Conservation (phyloP, 2,329 filamentous ascomycete species). For the Neofusicoccum sp. region DNA sequence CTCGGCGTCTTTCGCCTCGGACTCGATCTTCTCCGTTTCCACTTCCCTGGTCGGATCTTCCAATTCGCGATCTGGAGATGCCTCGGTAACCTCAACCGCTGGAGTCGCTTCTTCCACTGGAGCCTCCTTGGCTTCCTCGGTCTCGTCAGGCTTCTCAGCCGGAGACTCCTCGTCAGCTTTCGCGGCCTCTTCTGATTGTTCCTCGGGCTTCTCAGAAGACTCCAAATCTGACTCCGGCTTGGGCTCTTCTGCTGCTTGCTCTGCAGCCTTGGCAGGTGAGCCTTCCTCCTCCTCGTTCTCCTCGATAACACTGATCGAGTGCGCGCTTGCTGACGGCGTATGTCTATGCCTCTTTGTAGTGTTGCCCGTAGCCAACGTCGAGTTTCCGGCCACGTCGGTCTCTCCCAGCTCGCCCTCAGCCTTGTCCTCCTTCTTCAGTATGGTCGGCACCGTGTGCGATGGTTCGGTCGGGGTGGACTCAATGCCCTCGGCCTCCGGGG, state of each 20-base stretch:
- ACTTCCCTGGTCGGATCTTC: not conserved
- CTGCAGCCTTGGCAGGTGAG: conserved; percentile 20
- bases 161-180: conserved; percentile 9
- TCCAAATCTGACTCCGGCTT: conserved; percentile 21
- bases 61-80: not conserved
- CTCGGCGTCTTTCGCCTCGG: conserved; percentile 1
- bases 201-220: conserved; percentile 23
- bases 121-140: not conserved
- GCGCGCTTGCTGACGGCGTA: conserved; percentile 73
- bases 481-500: conserved; percentile 84
- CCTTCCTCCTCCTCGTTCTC: conserved; percentile 70
- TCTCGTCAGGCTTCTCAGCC: conserved; percentile 17
- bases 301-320: conserved; percentile 73
- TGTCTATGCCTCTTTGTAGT: conserved; percentile 83
- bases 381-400: conserved; percentile 33
- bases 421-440: conserved; percentile 36
- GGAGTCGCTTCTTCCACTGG: not conserved
- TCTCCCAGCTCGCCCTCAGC: conserved; percentile 21
- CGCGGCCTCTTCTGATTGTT: conserved; percentile 21
- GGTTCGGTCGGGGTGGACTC: conserved; percentile 45
- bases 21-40: conserved; percentile 2
- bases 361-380: conserved; percentile 55
- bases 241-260: conserved; percentile 24
- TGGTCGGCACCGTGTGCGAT: conserved; percentile 26
- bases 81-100: not conserved